Base-by-base conservation (phyloP, 345 rosid species). In the Psidium guajava region DNA sequence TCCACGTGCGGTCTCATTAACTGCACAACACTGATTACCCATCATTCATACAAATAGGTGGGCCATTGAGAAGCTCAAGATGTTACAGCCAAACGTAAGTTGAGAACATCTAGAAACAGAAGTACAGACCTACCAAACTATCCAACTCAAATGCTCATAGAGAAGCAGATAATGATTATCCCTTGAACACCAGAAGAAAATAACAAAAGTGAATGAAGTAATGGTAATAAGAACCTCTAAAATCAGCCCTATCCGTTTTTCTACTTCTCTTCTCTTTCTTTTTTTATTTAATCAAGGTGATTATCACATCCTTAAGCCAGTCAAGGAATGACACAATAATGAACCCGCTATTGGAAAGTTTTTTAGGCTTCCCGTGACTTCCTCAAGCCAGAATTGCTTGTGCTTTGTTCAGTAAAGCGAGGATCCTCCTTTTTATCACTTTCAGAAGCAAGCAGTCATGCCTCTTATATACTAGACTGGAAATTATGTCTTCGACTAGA, bases 1-100 rank as follows among this genome's bases (percentile, higher is more conserved):
- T 91, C 93, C 28, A 91, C 53, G 16, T 85, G 91, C 36, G 92
- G 92, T 86, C 92, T 90, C 89, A 91, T 83, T 86, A 88, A 28
- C 93, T 91, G 88, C 85, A 86, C 20, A 53, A 85, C 54, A 81
- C 56, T 51, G 21, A 83, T 15, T 15, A 64, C 11, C 32, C 75
- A 64, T 64, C 75, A 64, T 64, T 64, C 8, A 64, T 64, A 64
- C 75, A 64, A 64, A 15, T 64, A 64, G 40, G 12, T 28, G 75
- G 75, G 22, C 75, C 75, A 64, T 64, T 28, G 11, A 83, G 36
- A 82, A 32, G 13, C 83, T 82, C 55, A 47, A n/a, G 53, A 21
- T 83, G 77, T 49, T 18, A 83, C 4, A 22, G 15, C 27, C 49
- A 36, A 22, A 54, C 25, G 42, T 27, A 22, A 52, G 55, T 54